Conservation (phyloP, 2,329 filamentous ascomycete genomes). For the Aspergillus tubingensis region DNA sequence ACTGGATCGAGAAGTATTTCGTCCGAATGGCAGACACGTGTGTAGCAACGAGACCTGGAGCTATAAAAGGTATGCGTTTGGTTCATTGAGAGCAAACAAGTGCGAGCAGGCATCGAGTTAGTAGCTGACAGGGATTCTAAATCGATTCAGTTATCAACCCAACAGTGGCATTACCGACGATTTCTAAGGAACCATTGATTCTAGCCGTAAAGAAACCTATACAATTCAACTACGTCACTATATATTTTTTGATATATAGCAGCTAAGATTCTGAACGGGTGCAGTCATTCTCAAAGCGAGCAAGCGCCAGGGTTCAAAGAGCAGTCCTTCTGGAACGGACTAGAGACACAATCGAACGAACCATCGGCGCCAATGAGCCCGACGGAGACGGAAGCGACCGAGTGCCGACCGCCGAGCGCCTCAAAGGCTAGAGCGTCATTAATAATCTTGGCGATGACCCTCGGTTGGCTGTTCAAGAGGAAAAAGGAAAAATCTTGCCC, state of each 20-base stretch:
- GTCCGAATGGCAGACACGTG: not conserved
- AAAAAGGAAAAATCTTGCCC: not conserved
- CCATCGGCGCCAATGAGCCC: not conserved
- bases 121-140: not conserved
- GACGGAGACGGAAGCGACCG: not conserved
- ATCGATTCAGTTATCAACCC: not conserved
- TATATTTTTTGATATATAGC: too few relatives aligned
- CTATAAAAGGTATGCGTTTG: not conserved
- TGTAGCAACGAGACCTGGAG: not conserved
- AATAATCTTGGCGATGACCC: constrained; percentile 4
- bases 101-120: not conserved
- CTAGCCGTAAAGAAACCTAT: not conserved
- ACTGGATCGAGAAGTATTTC: not conserved
- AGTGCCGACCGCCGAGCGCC: not conserved
- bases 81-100: not conserved
- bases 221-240: not conserved
- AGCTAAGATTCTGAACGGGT: too few relatives aligned
- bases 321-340: not conserved
- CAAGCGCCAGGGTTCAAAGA: too few relatives aligned
- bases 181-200: not conserved
- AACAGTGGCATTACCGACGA: not conserved
- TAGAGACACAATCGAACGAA: not conserved
- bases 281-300: too few relatives aligned
- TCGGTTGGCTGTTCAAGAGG: not conserved
- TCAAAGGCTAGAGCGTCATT: not conserved